Base-by-base conservation (phyloP, 306 rosid genomes). In the Sechiopsis laciniata region DNA sequence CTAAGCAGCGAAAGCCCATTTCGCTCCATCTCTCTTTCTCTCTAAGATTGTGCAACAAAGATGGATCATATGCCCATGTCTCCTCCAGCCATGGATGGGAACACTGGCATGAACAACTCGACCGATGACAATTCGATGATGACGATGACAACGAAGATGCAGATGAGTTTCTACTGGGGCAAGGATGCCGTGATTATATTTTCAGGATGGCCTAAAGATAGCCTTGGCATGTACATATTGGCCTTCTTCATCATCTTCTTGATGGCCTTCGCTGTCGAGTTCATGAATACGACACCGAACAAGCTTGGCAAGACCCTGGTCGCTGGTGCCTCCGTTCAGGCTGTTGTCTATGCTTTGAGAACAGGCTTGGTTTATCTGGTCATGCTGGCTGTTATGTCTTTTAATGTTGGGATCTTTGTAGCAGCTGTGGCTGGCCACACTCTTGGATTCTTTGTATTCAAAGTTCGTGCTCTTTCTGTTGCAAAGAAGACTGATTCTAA, bases 331-430 rank as follows among this genome's bases (percentile, higher is more conserved):
- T 3, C 84, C 11, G 5, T 20, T 66, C 89, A 71, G 54, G 67
- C 88, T 10, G 0, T 0, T n/a, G 15, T 84, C 22, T 55, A 84
- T 59, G 57, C 83, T 9, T 17, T 88, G 74, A 87, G 87, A 0
- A 81, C 78, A 6, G 50, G 82, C 40, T 83, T 88, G 54, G 10
- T 48, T 55, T 91, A 88, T 85, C 76, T 88, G 58, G 79, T 91
- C 3, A 91, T 91, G 97, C 87, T 88, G 48, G 68, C 89, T 6
- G 87, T 91, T 26, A 91, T 91, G 97, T 87, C 97, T 68, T 87
- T 88, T 76, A 91, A 91, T 7, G 32, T 37, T 0, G 91, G 96
- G 54, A 82, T 91, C 76, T 87, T 91, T 73, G 74, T 91, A 20
- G 89, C 88, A 12, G 97, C 89, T 2, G 79, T 91, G 42, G 48